phyloP scores from a whole-genome alignment of 148 eudicot species.

The Hydrangea macrophylla region DNA sequence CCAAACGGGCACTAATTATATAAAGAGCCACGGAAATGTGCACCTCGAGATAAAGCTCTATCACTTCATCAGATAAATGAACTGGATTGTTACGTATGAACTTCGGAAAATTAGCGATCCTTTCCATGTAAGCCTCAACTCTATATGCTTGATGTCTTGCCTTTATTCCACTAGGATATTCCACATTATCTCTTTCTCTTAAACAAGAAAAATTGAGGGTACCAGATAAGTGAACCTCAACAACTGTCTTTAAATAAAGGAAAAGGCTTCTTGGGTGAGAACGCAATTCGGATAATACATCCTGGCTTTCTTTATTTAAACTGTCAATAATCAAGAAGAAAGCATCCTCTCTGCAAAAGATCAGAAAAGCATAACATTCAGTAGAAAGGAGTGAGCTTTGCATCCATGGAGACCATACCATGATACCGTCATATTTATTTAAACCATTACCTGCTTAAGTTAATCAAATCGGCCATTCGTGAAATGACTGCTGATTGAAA shows the following conservation, averaged over 20 bases:
- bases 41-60: constrained; percentile 85
- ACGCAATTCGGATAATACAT: constrained; percentile 52
- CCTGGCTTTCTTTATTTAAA: constrained; percentile 47
- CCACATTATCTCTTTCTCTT: constrained; percentile 29
- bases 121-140: constrained; percentile 51
- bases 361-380: constrained; percentile 8
- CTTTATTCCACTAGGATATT: constrained; percentile 36
- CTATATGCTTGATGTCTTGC: constrained; percentile 33
- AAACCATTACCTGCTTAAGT: constrained; percentile 63
- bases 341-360: constrained; percentile 63
- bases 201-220: constrained; percentile 50
- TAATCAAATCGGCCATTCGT: constrained; percentile 63
- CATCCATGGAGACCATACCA: constrained; percentile 2
- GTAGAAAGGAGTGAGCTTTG: constrained; percentile 6
- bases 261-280: constrained; percentile 78
- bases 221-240: constrained; percentile 83
- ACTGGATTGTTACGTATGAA: constrained; percentile 52
- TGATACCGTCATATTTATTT: background rate
- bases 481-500: constrained; percentile 65
- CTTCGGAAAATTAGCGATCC: constrained; percentile 57
- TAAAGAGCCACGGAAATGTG: constrained; percentile 16
- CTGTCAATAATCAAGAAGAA: constrained; percentile 59
- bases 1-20: too few species aligned
- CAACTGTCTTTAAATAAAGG: constrained; percentile 79
- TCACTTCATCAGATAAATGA: constrained; percentile 73